Evolutionary conservation across 2,329 filamentous ascomycete genomes (phyloP).

Genomic region (Colletotrichum liriopes): DNA sequence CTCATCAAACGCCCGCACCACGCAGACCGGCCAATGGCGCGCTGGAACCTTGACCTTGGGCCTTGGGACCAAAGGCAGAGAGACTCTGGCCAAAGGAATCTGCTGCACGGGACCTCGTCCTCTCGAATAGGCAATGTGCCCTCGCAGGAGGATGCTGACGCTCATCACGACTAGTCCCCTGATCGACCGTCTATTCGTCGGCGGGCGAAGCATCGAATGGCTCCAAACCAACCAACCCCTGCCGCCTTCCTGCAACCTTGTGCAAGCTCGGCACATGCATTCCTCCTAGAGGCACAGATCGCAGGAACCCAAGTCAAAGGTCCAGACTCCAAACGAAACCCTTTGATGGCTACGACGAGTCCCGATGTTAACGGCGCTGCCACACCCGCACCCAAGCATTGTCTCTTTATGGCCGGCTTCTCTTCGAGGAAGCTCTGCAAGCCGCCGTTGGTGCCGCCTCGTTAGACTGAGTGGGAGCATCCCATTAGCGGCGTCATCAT

Average conservation of each 20-base stretch:
- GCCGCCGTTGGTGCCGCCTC: not conserved
- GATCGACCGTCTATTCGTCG: conserved; percentile 19
- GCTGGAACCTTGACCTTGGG: not conserved
- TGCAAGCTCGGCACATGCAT: conserved; percentile 29
- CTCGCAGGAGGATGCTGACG: conserved; percentile 28
- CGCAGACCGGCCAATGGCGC: not conserved
- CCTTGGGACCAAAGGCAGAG: not conserved
- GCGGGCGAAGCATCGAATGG: conserved; percentile 8
- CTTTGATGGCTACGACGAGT: not conserved
- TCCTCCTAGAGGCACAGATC: conserved; percentile 3
- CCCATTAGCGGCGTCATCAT: not conserved
- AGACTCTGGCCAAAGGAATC: not conserved
- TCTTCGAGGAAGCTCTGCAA: not conserved
- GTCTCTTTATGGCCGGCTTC: not conserved
- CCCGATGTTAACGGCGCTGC: conserved; percentile 5
- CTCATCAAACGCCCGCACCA: conserved; percentile 32
- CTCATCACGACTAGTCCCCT: conserved; percentile 10
- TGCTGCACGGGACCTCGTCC: not conserved
- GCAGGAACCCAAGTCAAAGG: not conserved
- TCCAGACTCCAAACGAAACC: not conserved
- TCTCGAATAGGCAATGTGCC: conserved; percentile 15
- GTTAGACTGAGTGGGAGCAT: not conserved
- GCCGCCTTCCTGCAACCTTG: conserved; percentile 1
- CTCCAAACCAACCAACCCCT: conserved; percentile 6
- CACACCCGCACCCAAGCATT: conserved; percentile 6